phyloP scores from a whole-genome alignment of 192 early-diverging fungal genomes.

The Chytriomyces sp. region DNA sequence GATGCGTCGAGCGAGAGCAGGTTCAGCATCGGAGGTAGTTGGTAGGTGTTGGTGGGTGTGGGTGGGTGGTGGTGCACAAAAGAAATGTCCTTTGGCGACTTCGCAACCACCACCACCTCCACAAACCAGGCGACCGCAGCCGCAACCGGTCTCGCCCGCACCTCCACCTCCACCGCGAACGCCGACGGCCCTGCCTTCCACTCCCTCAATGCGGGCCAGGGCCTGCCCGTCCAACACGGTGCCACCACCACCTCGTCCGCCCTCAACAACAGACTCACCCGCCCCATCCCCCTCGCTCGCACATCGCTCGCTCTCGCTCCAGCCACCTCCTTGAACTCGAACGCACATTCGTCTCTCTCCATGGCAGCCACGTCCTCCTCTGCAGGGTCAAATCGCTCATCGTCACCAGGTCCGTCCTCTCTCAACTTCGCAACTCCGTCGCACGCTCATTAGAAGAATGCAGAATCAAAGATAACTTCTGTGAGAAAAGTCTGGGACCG shows the following conservation, averaged over 20 bases:
- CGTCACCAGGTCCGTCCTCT: background rate
- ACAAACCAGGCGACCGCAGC: background rate
- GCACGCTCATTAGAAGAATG: too few relatives aligned
- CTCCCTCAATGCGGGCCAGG: too few relatives aligned
- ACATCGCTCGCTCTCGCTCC: background rate
- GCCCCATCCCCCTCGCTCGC: background rate
- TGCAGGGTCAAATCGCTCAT: background rate
- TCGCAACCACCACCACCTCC: background rate
- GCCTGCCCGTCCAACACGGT: too few relatives aligned
- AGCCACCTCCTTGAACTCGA: background rate
- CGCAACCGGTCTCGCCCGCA: background rate
- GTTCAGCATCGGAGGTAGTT: too few relatives aligned
- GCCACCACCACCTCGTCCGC: background rate
- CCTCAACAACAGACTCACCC: background rate
- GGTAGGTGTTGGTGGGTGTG: too few relatives aligned
- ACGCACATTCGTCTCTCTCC: background rate
- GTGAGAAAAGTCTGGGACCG: slow-evolving; percentile 54
- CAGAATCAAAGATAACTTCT: background rate
- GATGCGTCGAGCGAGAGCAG: too few relatives aligned
- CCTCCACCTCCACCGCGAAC: too few relatives aligned
- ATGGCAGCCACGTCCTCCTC: background rate
- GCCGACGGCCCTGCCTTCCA: too few relatives aligned
- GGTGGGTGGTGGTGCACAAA: too few relatives aligned
- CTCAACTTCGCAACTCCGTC: too few relatives aligned
- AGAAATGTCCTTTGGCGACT: background rate